Percentiles rank a stretch among this genome's conserved stretches.
Conservation (phyloP, 2,329 filamentous ascomycete species). For the Daldinia sp. region DNA sequence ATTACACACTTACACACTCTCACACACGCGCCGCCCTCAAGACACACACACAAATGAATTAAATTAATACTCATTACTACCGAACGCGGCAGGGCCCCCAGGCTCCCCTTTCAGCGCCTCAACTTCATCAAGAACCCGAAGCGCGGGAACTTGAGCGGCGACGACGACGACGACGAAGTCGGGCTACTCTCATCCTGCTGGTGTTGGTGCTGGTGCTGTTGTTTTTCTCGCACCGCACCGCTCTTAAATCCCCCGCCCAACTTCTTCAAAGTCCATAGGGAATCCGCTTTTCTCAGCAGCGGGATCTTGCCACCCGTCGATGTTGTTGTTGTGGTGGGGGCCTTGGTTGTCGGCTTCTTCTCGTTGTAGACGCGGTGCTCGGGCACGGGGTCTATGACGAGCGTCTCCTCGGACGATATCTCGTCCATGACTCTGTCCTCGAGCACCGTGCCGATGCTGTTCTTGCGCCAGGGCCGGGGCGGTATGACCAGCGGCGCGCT, state of each 20-base stretch:
- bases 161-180: not conserved
- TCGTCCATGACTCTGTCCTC: slow-evolving; percentile 38
- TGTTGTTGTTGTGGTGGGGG: not conserved
- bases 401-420: slow-evolving; percentile 45
- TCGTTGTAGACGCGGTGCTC: slow-evolving; percentile 65
- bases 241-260: slow-evolving; percentile 43
- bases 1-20: not conserved
- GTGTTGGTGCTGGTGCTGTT: not conserved
- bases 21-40: not conserved
- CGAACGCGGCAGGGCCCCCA: not conserved
- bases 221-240: not conserved
- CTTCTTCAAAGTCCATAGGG: slow-evolving; percentile 62
- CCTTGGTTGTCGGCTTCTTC: slow-evolving; percentile 38
- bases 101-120: not conserved
- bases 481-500: not conserved
- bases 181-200: not conserved
- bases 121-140: slow-evolving; percentile 5
- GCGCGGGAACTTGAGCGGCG: not conserved
- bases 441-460: slow-evolving; percentile 32
- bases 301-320: slow-evolving; percentile 36
- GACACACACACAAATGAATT: slow-evolving; percentile 3
- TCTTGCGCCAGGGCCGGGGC: slow-evolving; percentile 23
- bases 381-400: slow-evolving; percentile 43
- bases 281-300: slow-evolving; percentile 60
- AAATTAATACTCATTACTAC: slow-evolving; percentile 5